phyloP scores from a whole-genome alignment of 2,329 filamentous ascomycete genomes.

The Xylariaceae sp. region DNA sequence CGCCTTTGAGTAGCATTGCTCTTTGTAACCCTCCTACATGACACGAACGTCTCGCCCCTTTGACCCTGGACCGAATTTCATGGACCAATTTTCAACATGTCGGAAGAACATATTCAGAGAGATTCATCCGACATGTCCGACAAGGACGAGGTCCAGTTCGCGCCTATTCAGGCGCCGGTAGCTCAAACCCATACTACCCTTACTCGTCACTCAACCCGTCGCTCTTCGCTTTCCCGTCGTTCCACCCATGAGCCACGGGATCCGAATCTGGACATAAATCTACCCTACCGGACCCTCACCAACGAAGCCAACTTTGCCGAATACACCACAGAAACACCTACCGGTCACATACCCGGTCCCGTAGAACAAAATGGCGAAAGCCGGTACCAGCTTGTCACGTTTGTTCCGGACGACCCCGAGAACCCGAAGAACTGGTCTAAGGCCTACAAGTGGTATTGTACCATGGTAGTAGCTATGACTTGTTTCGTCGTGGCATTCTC shows the following conservation, averaged over 20 bases:
- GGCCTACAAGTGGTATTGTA: slow-evolving; percentile 78
- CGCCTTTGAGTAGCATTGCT: neutral
- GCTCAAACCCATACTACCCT: neutral
- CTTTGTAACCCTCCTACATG: neutral
- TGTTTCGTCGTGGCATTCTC: slow-evolving; percentile 75
- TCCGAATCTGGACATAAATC: slow-evolving; percentile 53
- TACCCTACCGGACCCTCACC: slow-evolving; percentile 68
- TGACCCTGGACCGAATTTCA: neutral
- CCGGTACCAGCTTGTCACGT: slow-evolving; percentile 66
- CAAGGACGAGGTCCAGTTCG: neutral
- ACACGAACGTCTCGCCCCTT: neutral
- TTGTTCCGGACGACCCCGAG: slow-evolving; percentile 69
- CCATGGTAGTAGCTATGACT: slow-evolving; percentile 78
- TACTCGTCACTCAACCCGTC: neutral
- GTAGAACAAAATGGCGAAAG: slow-evolving; percentile 30
- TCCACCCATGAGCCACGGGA: slow-evolving; percentile 43
- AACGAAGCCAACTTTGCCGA: slow-evolving; percentile 65
- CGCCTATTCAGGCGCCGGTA: neutral
- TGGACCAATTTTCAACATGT: neutral
- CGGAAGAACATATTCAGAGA: neutral
- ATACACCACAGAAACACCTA: slow-evolving; percentile 63
- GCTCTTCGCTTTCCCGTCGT: slow-evolving; percentile 9
- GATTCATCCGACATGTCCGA: neutral
- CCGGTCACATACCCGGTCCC: slow-evolving; percentile 62
- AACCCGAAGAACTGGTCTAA: slow-evolving; percentile 89